Conservation (phyloP, 2,329 filamentous ascomycete species). For the Hansfordia pulvinata region DNA sequence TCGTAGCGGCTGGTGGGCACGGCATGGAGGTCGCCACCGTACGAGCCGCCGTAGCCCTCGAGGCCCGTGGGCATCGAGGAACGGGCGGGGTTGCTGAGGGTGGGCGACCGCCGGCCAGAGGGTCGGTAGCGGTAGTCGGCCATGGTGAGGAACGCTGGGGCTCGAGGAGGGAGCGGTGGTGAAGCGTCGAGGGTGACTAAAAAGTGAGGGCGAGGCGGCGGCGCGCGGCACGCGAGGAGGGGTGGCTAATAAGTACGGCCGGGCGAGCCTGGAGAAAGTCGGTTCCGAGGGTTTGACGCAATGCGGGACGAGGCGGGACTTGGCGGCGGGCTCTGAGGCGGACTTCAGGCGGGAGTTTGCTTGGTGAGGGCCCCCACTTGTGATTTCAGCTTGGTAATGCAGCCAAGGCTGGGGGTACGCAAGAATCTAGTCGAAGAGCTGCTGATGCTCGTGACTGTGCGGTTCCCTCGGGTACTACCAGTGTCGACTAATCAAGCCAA, state of each 20-base stretch:
- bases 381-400: constrained; percentile 1
- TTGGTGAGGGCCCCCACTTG: neutral
- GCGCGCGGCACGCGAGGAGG: no score
- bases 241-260: neutral
- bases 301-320: constrained; percentile 1
- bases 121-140: constrained; percentile 27
- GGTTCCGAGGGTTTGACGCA: neutral
- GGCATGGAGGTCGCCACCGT: constrained; percentile 39
- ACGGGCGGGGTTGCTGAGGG: constrained; percentile 35
- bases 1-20: constrained; percentile 28
- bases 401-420: no score
- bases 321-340: no score
- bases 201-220: no score
- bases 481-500: no score
- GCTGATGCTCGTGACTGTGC: no score
- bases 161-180: no score
- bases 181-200: no score
- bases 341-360: no score
- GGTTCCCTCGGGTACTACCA: no score
- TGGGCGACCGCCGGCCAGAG: constrained; percentile 28
- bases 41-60: constrained; percentile 33
- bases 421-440: no score
- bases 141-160: constrained; percentile 21
- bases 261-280: no score
- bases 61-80: constrained; percentile 37